Evolutionary conservation across 495 filamentous ascomycete genomes (phyloP), one percentile per base, ranked within the genome.

Genomic region (Glarea lozoyensis): DNA sequence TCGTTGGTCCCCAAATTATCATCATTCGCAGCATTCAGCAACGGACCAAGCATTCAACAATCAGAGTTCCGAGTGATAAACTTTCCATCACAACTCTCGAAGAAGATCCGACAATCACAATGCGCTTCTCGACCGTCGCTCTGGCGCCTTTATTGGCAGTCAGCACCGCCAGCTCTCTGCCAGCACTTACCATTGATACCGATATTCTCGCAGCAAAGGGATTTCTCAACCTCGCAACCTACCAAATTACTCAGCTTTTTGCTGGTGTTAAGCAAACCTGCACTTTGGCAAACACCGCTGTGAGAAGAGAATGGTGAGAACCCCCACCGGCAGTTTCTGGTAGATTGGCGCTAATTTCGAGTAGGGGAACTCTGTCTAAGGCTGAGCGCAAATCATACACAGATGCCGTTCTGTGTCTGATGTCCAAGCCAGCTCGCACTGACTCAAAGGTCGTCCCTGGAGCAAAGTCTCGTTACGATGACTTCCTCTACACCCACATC

Each of bases 401-500:
- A 43, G 56, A 72, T 33, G 77, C 84, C 2, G 73, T 87, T 19
- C 66, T 75, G 37, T 88, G 84, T 52, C 54, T 88, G n/a, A 67
- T 73, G 51, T 48, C 45, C 5, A 58, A 70, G 49, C 75, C 81
- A 0, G 53, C 76, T 2, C 36, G 37, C 15, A 46, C 43, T 9
- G 72, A 69, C 6, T 68, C 39, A 16, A 40, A 62, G 2, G 37
- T 46, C 3, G 46, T 63, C n/a, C 60, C 65, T 5, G 66, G 66
- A 3, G 59, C 62, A 11, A 62, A 54, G 40, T 57, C 60, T 4
- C 43, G 39, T 29, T 83, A 75, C 49, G 83, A 88, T 62, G 84
- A 88, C 55, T 87, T 88, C 54, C 67, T 82, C 33, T 43, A 53
- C 53, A 43, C 57, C 10, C 84, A 88, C 54, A 82, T 85, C 58